These are phyloP conservation scores for Saccharomycopsis fodiens DNA, from an alignment of 805 yeast genomes.

Conservation along the genomic window DNA sequence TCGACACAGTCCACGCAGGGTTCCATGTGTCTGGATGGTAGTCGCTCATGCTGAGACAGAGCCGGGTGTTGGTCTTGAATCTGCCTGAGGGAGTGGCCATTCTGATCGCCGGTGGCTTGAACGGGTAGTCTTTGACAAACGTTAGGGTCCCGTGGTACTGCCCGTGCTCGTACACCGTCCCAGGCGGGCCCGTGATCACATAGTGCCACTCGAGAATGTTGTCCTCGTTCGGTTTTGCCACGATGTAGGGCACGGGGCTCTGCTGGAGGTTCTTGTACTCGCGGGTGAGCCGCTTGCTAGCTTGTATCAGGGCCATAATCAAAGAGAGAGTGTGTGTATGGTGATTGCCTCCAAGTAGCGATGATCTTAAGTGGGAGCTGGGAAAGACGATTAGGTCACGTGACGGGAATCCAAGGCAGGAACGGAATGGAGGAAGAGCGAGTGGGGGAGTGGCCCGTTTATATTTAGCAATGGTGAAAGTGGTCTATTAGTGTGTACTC, in stretches of 20 bases:
- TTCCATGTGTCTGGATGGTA: constrained; percentile 95
- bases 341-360: too few species aligned
- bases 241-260: constrained; percentile 78
- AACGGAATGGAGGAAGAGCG: background rate
- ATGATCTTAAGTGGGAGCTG: too few species aligned
- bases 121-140: constrained; percentile 82
- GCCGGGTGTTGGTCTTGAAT: constrained; percentile 69
- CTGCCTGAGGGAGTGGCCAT: constrained; percentile 90
- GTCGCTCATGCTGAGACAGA: constrained; percentile 90
- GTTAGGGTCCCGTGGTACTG: constrained; percentile 84
- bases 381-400: too few species aligned
- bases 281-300: constrained; percentile 50
- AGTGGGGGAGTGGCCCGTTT: background rate
- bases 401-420: too few species aligned
- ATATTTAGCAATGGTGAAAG: too few species aligned
- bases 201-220: constrained; percentile 94
- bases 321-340: background rate
- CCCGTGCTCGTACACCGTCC: constrained; percentile 79
- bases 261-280: constrained; percentile 74
- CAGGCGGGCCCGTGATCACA: constrained; percentile 85
- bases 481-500: too few species aligned
- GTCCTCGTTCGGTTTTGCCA: constrained; percentile 79
- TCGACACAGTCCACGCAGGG: constrained; percentile 91
- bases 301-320: constrained; percentile 42
- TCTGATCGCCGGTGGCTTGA: constrained; percentile 83